These are phyloP conservation scores for Pseudomonodictys pantanalensis DNA, from an alignment of 495 filamentous ascomycete species.

Conservation along the genomic window DNA sequence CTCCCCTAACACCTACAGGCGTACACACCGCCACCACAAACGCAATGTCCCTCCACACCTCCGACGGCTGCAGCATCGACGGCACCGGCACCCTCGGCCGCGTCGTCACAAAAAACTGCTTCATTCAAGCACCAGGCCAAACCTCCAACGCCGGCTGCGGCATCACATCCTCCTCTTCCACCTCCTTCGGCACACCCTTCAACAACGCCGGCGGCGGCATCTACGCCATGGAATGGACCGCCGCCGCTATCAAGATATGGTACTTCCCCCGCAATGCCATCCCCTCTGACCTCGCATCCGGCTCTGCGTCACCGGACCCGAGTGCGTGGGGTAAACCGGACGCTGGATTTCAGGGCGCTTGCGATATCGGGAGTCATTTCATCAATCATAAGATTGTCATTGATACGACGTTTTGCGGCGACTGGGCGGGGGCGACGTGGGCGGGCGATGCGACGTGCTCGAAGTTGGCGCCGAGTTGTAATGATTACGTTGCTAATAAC, in stretches of 20 bases:
- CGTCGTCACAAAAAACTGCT: slow-evolving; percentile 49
- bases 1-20: too few species aligned
- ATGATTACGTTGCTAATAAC: slow-evolving; percentile 37
- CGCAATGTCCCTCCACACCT: slow-evolving; percentile 66
- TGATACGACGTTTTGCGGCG: slow-evolving; percentile 83
- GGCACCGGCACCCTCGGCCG: slow-evolving; percentile 47
- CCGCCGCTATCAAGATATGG: slow-evolving; percentile 66
- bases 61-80: slow-evolving; percentile 55
- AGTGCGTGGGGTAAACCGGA: slow-evolving; percentile 64
- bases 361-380: slow-evolving; percentile 65
- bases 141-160: slow-evolving; percentile 24
- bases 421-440: slow-evolving; percentile 65
- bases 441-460: slow-evolving; percentile 17
- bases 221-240: slow-evolving; percentile 77
- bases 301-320: slow-evolving; percentile 61
- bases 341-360: slow-evolving; percentile 60
- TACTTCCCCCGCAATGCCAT: slow-evolving; percentile 66
- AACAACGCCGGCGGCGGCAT: slow-evolving; percentile 59
- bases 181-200: slow-evolving; percentile 28
- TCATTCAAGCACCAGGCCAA: slow-evolving; percentile 49
- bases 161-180: slow-evolving; percentile 2
- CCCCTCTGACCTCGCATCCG: slow-evolving; percentile 56
- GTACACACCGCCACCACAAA: slow-evolving; percentile 38
- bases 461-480: too few species aligned
- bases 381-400: slow-evolving; percentile 71